These are phyloP conservation scores for Vicia sativa DNA, from an alignment of 306 rosid genomes.

Conservation along the genomic window DNA sequence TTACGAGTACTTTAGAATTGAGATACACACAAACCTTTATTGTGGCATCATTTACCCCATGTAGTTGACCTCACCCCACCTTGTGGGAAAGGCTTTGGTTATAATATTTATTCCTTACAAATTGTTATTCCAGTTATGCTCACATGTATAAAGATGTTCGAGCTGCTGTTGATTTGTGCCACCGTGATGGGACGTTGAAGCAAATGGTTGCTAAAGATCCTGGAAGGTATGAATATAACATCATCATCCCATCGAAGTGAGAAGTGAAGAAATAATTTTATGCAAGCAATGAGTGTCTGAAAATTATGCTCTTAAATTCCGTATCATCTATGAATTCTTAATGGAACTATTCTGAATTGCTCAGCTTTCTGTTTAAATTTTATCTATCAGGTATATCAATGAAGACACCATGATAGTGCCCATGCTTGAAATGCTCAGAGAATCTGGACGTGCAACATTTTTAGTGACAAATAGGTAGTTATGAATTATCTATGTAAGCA, in stretches of 20 bases:
- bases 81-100: constrained; percentile 3
- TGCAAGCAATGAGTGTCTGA: constrained; percentile 10
- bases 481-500: constrained; percentile 26
- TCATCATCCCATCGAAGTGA: constrained; percentile 22
- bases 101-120: neutral
- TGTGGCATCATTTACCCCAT: neutral
- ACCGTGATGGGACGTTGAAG: constrained; percentile 97
- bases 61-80: neutral
- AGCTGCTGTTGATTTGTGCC: constrained; percentile 98
- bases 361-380: constrained; percentile 30
- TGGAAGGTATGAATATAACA: constrained; percentile 56
- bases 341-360: constrained; percentile 29
- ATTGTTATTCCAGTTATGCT: constrained; percentile 65
- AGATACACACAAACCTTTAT: neutral
- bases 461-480: constrained; percentile 93
- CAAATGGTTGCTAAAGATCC: constrained; percentile 96
- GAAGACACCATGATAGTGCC: constrained; percentile 82
- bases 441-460: constrained; percentile 89
- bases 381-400: constrained; percentile 71
- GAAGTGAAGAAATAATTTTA: constrained; percentile 21
- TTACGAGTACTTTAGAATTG: neutral
- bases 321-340: constrained; percentile 19
- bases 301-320: constrained; percentile 31
- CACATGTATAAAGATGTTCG: constrained; percentile 94
- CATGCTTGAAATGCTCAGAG: constrained; percentile 90